A percentile compares a stretch with the other conserved stretches of the same genome.
phyloP scores from a whole-genome alignment of 2,329 filamentous ascomycete species.

The Drechslerella coelobrocha region DNA sequence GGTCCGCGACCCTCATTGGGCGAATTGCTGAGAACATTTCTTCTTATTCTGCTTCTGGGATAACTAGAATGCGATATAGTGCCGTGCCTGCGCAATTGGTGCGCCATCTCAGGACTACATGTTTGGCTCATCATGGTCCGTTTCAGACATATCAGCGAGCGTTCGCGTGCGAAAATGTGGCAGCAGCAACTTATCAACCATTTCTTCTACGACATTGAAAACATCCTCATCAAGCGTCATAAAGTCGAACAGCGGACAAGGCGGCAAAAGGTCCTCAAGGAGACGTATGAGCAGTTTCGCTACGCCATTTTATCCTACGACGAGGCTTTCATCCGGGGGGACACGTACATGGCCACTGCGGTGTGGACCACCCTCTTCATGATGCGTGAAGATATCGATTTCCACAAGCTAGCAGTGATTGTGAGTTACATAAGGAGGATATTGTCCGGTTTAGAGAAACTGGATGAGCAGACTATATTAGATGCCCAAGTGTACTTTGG shows the following conservation, averaged over 20 bases:
- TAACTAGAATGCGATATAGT: conserved; percentile 75
- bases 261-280: conserved; percentile 75
- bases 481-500: conserved; percentile 63
- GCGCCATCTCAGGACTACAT: conserved; percentile 93
- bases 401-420: conserved; percentile 67
- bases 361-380: conserved; percentile 95
- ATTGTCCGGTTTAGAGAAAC: conserved; percentile 63
- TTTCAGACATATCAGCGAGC: conserved; percentile 51
- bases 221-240: conserved; percentile 81
- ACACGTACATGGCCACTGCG: conserved; percentile 78
- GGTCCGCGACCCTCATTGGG: no score
- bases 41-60: not conserved
- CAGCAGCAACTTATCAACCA: conserved; percentile 92
- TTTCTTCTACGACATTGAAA: conserved; percentile 89
- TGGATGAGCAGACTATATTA: conserved; percentile 64
- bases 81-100: conserved; percentile 94
- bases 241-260: conserved; percentile 61
- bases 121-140: conserved; percentile 84
- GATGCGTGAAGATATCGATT: conserved; percentile 69
- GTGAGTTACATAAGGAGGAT: conserved; percentile 70
- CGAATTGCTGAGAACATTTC: no score
- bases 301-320: conserved; percentile 84
- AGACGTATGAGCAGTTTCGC: conserved; percentile 92
- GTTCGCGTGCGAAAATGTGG: conserved; percentile 59
- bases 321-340: conserved; percentile 77